Evolutionary conservation across 371 early-diverging fungal genomes (phyloP), one percentile per base, ranked within the genome.

Genomic region (Mucor circinelloides): DNA sequence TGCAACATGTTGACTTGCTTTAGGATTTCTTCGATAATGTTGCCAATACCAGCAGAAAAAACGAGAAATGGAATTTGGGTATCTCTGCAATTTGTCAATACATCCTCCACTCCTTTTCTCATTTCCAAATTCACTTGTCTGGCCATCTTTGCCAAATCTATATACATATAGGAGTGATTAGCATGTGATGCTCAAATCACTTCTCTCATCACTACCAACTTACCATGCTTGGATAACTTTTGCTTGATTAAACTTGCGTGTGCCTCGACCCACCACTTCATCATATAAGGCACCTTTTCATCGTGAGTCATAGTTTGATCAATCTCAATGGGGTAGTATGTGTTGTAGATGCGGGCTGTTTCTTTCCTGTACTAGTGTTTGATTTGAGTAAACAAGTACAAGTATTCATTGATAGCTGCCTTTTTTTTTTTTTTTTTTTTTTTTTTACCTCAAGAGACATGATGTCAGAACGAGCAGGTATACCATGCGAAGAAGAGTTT

Each of bases 271-370:
- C 92, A 92, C 94, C 94, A 93, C 34, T 85, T 85, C 17, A 84
- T 73, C 92, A 93, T 93, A 17, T 84, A 84, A 13, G 82, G 82
- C 15, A 82, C 78, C 74, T 91, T 91, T 66, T 89, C 89, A 52
- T 81, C 84, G 55, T 67, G 62, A 4, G 86, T 75, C 67, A 89
- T 67, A 0, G 64, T 77, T 23, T 75, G 73, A 27, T 82, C 74
- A 28, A 91, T 85, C 61, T 93, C 92, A 56, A 92, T 90, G 1
- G 92, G 92, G 70, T 91, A 93, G 78, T 87, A 93, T 17, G 81
- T 86, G 19, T 85, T 74, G 69, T 82, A 85, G 5, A 91, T 76
- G 12, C 59, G 75, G 6, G 80, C 74, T 4, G 84, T 76, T 48
- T 73, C 74, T 27, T 55, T 60, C 40, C 82, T 85, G 67, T 82